These are phyloP conservation scores for Cryphonectria naterciae DNA, from an alignment of 2,329 filamentous ascomycete species.

Conservation along the genomic window DNA sequence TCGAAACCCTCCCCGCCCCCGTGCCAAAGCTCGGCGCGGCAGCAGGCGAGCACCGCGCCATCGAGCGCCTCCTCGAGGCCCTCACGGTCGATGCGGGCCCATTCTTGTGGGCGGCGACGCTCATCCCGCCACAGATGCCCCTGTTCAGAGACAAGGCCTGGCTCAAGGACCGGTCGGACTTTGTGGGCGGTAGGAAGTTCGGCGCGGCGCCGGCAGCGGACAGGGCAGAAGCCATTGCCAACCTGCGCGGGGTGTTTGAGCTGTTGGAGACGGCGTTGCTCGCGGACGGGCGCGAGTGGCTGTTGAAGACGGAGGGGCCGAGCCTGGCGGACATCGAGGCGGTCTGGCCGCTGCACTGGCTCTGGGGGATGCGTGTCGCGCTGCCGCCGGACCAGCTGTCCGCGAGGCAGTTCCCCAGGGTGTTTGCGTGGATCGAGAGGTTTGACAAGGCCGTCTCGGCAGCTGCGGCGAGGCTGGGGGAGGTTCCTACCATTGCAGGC, in stretches of 20 bases:
- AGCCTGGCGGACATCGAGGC: constrained; percentile 71
- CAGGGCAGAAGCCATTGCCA: constrained; percentile 59
- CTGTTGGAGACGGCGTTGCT: constrained; percentile 66
- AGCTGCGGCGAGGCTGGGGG: constrained; percentile 42
- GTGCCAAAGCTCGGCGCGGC: constrained; percentile 44
- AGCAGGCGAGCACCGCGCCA: constrained; percentile 45
- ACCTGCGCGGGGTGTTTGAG: constrained; percentile 58
- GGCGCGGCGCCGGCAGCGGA: constrained; percentile 33
- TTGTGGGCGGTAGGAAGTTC: constrained; percentile 33
- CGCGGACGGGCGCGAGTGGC: constrained; percentile 68
- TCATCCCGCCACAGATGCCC: constrained; percentile 61
- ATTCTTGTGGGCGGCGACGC: constrained; percentile 55
- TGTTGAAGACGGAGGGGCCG: constrained; percentile 57
- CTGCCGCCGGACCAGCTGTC: constrained; percentile 59
- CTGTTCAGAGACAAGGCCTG: constrained; percentile 62
- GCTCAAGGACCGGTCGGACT: constrained; percentile 57
- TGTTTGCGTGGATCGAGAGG: constrained; percentile 67
- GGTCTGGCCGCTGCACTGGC: constrained; percentile 71
- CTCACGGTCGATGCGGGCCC: constrained; percentile 61
- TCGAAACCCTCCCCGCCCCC: constrained; percentile 60
- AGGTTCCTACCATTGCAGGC: constrained; percentile 53
- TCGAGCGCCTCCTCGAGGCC: constrained; percentile 60
- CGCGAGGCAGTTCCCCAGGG: constrained; percentile 56
- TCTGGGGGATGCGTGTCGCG: constrained; percentile 57
- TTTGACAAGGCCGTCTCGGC: constrained; percentile 55